phyloP scores from a whole-genome alignment of 1,284 basidiomycete genomes.

The Hemileia vastatrix region DNA sequence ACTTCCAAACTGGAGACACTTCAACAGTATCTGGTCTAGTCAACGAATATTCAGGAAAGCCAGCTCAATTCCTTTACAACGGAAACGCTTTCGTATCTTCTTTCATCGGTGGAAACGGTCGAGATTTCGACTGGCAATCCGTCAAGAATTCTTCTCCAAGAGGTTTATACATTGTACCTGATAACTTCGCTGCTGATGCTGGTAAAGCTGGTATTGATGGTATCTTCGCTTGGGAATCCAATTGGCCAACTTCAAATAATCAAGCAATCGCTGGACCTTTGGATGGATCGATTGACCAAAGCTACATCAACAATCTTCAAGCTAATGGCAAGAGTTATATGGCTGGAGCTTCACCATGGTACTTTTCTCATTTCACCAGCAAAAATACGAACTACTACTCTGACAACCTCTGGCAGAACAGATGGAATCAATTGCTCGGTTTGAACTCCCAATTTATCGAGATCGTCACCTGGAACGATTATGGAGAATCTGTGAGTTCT shows the following conservation, averaged over 20 bases:
- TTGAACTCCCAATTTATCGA: slow-evolving; percentile 43
- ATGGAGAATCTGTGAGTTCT: slow-evolving; percentile 44
- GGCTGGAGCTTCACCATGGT: slow-evolving; percentile 46
- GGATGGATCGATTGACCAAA: slow-evolving; percentile 33
- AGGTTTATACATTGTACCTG: slow-evolving; percentile 42
- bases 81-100: slow-evolving; percentile 41
- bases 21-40: slow-evolving; percentile 30
- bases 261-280: slow-evolving; percentile 34
- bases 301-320: slow-evolving; percentile 33
- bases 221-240: slow-evolving; percentile 31
- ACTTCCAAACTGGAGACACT: slow-evolving; percentile 34
- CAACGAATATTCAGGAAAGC: slow-evolving; percentile 31
- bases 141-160: slow-evolving; percentile 31
- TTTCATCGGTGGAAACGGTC: slow-evolving; percentile 45
- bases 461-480: slow-evolving; percentile 48
- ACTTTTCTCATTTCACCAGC: slow-evolving; percentile 45
- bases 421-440: slow-evolving; percentile 45
- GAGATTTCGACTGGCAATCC: slow-evolving; percentile 41
- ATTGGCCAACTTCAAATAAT: slow-evolving; percentile 45
- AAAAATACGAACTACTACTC: slow-evolving; percentile 47
- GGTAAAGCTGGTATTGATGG: background rate
- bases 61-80: slow-evolving; percentile 38
- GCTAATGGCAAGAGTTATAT: slow-evolving; percentile 43
- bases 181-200: slow-evolving; percentile 29
- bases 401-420: slow-evolving; percentile 44